These are phyloP conservation scores for Trichoderma hamatum DNA, from an alignment of 2,329 filamentous ascomycete genomes.

Conservation along the genomic window DNA sequence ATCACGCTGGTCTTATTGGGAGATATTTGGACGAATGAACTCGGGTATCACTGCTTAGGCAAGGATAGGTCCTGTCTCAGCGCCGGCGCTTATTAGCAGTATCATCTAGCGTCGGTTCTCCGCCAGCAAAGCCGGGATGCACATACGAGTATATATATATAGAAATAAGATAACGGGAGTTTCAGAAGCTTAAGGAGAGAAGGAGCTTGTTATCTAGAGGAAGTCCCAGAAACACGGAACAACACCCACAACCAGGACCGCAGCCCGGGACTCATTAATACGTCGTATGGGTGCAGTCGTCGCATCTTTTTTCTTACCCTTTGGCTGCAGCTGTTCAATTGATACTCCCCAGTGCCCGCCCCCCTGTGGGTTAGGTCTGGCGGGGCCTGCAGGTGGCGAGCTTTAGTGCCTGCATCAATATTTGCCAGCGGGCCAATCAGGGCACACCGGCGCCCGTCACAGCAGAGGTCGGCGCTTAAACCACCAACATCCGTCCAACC, in stretches of 20 bases:
- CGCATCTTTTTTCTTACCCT: background rate
- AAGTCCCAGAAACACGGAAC: background rate
- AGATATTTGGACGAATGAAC: constrained; percentile 12
- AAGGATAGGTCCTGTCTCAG: constrained; percentile 11
- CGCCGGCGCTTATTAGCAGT: constrained; percentile 4
- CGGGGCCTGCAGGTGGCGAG: constrained; percentile 20
- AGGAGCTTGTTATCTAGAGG: background rate
- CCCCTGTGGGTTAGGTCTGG: background rate
- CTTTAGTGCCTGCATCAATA: constrained; percentile 18
- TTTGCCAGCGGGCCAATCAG: constrained; percentile 34
- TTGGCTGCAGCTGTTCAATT: background rate
- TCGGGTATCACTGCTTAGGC: constrained; percentile 6
- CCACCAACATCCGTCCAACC: constrained; percentile 47
- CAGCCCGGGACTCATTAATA: background rate
- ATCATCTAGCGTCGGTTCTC: background rate
- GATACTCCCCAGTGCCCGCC: background rate
- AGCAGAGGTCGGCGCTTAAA: constrained; percentile 44
- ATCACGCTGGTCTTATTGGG: constrained; percentile 13
- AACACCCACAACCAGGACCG: background rate
- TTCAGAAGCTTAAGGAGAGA: background rate
- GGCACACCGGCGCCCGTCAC: constrained; percentile 21
- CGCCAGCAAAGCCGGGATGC: background rate
- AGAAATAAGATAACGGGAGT: background rate
- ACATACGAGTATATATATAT: background rate
- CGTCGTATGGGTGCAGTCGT: background rate